Conservation (phyloP, 768 basidiomycete species). For the Tephrocybe sp. region DNA sequence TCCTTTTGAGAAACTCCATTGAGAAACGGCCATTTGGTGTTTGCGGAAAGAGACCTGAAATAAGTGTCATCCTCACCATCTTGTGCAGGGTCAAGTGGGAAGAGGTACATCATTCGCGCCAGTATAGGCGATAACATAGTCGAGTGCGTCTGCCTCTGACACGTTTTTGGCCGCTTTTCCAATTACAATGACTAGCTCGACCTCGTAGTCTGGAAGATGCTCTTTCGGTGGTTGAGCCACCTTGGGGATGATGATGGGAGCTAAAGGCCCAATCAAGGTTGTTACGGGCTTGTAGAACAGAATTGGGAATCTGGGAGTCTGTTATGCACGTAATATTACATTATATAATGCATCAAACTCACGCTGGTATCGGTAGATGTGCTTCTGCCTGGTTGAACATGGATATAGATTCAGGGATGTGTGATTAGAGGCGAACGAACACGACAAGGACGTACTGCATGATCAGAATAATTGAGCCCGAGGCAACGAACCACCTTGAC, state of each 20-base stretch:
- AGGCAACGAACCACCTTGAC: conserved; percentile 73
- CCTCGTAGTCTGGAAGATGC: conserved; percentile 81
- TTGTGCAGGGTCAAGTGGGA: background rate
- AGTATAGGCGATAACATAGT: conserved; percentile 85
- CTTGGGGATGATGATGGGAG: conserved; percentile 63
- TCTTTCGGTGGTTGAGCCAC: conserved; percentile 68
- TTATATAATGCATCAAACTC: conserved; percentile 19
- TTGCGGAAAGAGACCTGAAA: conserved; percentile 77
- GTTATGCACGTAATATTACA: background rate
- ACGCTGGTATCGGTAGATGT: conserved; percentile 65
- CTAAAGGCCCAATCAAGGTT: conserved; percentile 69
- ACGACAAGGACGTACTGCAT: conserved; percentile 54
- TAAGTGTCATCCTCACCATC: background rate
- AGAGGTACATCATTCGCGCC: conserved; percentile 73
- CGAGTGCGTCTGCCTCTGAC: conserved; percentile 74
- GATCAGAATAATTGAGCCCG: conserved; percentile 83
- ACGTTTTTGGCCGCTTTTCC: conserved; percentile 83
- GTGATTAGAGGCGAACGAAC: background rate
- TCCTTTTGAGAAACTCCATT: conserved; percentile 88
- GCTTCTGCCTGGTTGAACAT: conserved; percentile 45
- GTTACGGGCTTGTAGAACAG: conserved; percentile 80
- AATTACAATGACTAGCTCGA: conserved; percentile 79
- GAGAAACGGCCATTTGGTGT: conserved; percentile 76
- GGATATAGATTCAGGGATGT: background rate
- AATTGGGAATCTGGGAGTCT: conserved; percentile 54